phyloP scores from a whole-genome alignment of 2,329 filamentous ascomycete species.

The Hypoxylon sp. region DNA sequence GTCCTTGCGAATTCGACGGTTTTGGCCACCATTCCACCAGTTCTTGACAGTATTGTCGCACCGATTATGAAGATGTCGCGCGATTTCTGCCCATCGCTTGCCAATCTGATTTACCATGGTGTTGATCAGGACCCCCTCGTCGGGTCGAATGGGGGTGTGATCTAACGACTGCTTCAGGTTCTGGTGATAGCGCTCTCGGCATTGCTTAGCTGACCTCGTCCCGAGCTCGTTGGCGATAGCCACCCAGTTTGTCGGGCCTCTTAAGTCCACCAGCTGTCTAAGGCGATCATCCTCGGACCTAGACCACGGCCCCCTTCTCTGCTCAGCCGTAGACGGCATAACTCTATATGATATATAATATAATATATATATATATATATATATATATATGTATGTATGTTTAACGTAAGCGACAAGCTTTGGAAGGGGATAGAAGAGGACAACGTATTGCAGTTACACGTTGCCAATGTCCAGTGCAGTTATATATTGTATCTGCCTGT shows the following conservation, averaged over 20 bases:
- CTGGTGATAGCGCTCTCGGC: constrained; percentile 92
- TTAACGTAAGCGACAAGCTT: not conserved
- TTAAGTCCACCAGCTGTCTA: constrained; percentile 74
- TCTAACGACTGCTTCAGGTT: constrained; percentile 84
- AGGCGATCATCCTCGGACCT: constrained; percentile 79
- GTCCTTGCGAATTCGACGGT: constrained; percentile 72
- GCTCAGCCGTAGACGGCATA: constrained; percentile 11
- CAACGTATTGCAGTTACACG: not conserved
- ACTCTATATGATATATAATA: no score
- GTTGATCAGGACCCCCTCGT: constrained; percentile 80
- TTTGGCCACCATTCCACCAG: constrained; percentile 96
- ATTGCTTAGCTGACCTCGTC: constrained; percentile 91
- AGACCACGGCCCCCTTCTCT: constrained; percentile 82
- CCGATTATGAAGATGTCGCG: constrained; percentile 81
- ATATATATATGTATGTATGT: not conserved
- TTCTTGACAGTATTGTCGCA: constrained; percentile 98
- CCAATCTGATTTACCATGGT: constrained; percentile 80
- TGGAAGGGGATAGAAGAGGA: no score
- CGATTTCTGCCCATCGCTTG: constrained; percentile 94
- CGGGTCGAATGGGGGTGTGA: constrained; percentile 76
- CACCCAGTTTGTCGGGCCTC: constrained; percentile 90
- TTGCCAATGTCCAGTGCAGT: not conserved
- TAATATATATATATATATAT: not conserved
- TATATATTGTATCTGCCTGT: not conserved
- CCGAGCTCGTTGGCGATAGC: constrained; percentile 81